Conservation (phyloP, 2,329 filamentous ascomycete species). For the Colletotrichum sp. region DNA sequence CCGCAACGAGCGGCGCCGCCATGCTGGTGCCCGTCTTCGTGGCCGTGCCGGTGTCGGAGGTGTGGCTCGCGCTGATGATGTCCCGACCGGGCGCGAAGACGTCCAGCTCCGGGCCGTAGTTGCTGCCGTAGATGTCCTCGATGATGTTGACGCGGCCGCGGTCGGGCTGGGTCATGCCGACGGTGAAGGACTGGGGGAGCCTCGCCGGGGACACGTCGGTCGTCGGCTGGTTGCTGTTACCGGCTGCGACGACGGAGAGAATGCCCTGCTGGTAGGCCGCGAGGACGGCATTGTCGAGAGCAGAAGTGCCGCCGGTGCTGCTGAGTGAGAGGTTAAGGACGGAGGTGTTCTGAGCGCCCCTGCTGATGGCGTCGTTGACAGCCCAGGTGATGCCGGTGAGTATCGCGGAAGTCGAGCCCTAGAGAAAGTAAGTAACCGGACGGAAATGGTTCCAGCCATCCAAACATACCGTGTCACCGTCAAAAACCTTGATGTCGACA, state of each 20-base stretch:
- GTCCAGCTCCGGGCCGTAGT: conserved; percentile 35
- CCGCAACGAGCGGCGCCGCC: conserved; percentile 65
- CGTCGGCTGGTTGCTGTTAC: conserved; percentile 47
- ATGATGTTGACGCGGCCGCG: conserved; percentile 39
- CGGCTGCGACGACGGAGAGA: conserved; percentile 59
- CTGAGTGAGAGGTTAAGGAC: conserved; percentile 48
- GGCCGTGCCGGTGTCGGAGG: conserved; percentile 41
- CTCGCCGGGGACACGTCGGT: conserved; percentile 51
- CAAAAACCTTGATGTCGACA: conserved; percentile 34
- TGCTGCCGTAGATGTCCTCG: conserved; percentile 43
- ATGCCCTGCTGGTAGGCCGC: conserved; percentile 51
- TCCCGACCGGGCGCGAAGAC: conserved; percentile 18
- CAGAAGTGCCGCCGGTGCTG: conserved; percentile 44
- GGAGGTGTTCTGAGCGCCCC: conserved; percentile 26
- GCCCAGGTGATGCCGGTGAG: conserved; percentile 30
- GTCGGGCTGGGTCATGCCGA: conserved; percentile 27
- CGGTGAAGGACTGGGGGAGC: conserved; percentile 27
- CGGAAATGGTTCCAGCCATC: background rate
- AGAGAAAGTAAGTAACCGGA: background rate
- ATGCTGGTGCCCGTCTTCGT: conserved; percentile 66
- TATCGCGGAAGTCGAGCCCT: conserved; percentile 18
- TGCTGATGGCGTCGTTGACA: conserved; percentile 25
- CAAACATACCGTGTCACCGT: conserved; percentile 30
- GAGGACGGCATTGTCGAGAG: conserved; percentile 54
- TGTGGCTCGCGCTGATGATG: conserved; percentile 52